Evolutionary conservation across 2,329 filamentous ascomycete species (phyloP).

Genomic region (Claviceps cyperi): DNA sequence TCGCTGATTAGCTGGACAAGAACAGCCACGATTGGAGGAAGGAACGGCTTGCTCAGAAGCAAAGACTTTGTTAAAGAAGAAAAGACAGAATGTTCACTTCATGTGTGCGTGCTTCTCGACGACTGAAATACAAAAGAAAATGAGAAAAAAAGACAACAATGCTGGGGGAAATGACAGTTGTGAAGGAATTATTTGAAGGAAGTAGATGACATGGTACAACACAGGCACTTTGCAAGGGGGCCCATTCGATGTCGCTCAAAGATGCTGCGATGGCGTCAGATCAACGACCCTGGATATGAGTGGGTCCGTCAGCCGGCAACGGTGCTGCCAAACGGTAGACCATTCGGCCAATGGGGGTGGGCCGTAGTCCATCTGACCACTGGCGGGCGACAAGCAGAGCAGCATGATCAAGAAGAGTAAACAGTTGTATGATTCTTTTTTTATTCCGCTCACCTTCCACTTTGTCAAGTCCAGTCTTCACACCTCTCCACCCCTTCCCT

Average conservation of each 20-base stretch:
- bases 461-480: neutral
- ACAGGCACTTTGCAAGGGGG: neutral
- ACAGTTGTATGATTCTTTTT: neutral
- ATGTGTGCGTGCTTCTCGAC: neutral
- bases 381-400: no score
- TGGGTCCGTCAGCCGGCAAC: neutral
- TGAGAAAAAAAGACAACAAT: neutral
- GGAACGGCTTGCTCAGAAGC: no score
- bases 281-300: neutral
- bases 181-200: neutral
- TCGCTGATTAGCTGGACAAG: slow-evolving; percentile 1
- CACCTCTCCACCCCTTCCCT: neutral
- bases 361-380: no score
- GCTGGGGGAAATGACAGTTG: neutral
- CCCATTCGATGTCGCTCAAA: neutral
- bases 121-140: neutral
- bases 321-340: neutral
- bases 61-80: neutral
- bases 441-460: neutral
- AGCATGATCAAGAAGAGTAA: neutral
- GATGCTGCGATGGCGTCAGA: slow-evolving; percentile 8
- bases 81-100: neutral
- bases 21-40: no score
- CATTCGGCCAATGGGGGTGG: no score
- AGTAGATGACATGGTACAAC: neutral